Percentiles rank a stretch among this genome's conserved stretches.
phyloP scores from a whole-genome alignment of 228 moss, liverwort and hornwort genomes.

The Sphagnum magellanicum region DNA sequence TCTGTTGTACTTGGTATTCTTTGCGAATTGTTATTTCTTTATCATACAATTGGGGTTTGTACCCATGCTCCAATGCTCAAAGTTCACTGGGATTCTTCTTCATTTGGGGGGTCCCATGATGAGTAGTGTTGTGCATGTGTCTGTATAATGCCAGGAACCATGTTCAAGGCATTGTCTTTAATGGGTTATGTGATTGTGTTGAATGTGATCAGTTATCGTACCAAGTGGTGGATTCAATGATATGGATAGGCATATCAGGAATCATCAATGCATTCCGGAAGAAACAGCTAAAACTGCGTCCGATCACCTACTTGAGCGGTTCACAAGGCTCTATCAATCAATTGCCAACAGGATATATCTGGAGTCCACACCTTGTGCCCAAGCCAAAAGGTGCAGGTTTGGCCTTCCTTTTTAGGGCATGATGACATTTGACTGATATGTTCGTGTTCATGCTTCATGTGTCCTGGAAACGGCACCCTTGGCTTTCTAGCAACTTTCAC shows the following conservation, averaged over 20 bases:
- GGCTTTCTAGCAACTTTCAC: too few species aligned
- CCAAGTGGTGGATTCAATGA: conserved; percentile 89
- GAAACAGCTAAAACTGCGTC: conserved; percentile 81
- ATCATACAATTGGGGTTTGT: too few species aligned
- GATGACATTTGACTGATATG: too few species aligned
- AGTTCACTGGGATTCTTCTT: too few species aligned
- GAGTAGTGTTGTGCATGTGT: too few species aligned
- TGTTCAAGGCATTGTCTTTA: not conserved
- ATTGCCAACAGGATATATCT: conserved; percentile 87
- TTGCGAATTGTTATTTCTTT: too few species aligned
- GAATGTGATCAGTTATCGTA: conserved; percentile 71
- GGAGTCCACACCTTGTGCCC: conserved; percentile 99
- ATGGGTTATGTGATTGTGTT: not conserved
- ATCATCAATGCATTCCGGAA: conserved; percentile 90
- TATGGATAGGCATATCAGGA: conserved; percentile 94
- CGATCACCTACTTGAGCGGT: conserved; percentile 90
- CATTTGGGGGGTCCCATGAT: too few species aligned
- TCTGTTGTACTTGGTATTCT: too few species aligned
- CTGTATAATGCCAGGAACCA: not conserved
- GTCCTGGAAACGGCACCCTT: too few species aligned
- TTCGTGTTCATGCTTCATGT: too few species aligned
- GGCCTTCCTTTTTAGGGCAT: too few species aligned
- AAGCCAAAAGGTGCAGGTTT: conserved; percentile 69
- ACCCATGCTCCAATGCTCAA: too few species aligned
- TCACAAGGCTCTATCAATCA: conserved; percentile 94